Conservation (phyloP, 192 early-diverging fungal genomes). For the Linnemannia elongata region DNA sequence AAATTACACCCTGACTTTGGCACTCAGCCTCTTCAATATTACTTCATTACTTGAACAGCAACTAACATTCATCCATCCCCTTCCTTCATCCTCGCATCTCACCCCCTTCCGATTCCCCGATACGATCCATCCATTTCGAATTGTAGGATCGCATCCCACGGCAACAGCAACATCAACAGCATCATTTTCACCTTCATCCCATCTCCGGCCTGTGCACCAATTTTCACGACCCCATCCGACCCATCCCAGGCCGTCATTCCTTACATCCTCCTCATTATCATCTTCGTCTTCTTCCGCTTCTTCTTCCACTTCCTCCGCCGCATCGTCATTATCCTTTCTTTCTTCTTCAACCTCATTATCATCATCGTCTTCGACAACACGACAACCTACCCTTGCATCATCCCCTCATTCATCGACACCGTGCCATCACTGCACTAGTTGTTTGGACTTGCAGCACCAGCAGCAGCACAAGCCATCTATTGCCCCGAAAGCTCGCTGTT, state of each 20-base stretch:
- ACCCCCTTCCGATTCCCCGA: background rate
- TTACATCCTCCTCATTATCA: background rate
- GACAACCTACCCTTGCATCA: background rate
- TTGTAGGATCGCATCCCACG: background rate
- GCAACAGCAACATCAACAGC: background rate
- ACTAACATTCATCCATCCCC: background rate
- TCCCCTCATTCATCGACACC: background rate
- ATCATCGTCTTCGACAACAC: background rate
- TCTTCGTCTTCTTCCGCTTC: background rate
- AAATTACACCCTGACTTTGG: background rate
- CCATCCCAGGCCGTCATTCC: background rate
- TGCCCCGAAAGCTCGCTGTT: background rate
- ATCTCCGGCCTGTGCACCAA: background rate
- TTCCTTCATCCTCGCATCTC: background rate
- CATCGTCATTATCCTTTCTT: background rate
- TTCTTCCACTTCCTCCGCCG: background rate
- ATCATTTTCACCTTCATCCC: background rate
- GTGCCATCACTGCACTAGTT: background rate
- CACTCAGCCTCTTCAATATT: background rate
- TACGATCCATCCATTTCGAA: background rate
- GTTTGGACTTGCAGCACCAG: background rate
- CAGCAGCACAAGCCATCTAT: background rate
- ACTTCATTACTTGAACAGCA: background rate
- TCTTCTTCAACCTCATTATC: background rate
- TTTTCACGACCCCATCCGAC: background rate